phyloP scores from a whole-genome alignment of 371 early-diverging fungal genomes.

The Apophysomyces variabilis region DNA sequence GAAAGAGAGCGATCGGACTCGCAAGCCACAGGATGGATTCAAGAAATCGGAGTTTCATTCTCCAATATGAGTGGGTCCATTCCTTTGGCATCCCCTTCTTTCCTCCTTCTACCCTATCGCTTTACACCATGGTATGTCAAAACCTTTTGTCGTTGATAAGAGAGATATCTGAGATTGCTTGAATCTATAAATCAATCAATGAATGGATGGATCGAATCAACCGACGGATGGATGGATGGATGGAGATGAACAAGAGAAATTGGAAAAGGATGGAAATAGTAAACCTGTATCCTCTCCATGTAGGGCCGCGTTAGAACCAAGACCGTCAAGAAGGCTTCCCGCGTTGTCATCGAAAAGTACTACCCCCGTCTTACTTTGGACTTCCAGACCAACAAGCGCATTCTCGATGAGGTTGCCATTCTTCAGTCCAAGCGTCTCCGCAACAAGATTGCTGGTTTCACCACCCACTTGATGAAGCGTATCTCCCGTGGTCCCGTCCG shows the following conservation, averaged over 20 bases:
- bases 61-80: too few relatives aligned
- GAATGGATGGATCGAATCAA: conserved; percentile 22
- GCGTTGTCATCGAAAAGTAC: conserved; percentile 99
- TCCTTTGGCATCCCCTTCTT: not conserved
- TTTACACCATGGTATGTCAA: conserved; percentile 17
- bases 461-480: conserved; percentile 99
- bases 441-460: conserved; percentile 99
- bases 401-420: conserved; percentile 95
- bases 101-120: conserved; percentile 14
- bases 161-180: not conserved
- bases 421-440: conserved; percentile 98
- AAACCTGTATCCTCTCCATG: not conserved
- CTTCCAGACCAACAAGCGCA: conserved; percentile 99
- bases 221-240: conserved; percentile 16
- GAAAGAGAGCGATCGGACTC: too few relatives aligned
- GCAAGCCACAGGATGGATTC: too few relatives aligned
- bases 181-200: conserved; percentile 20
- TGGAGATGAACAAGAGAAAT: not conserved
- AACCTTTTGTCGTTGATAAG: not conserved
- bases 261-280: too few relatives aligned
- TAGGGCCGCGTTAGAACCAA: conserved; percentile 78
- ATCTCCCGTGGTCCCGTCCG: conserved; percentile 98
- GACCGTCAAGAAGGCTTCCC: conserved; percentile 99
- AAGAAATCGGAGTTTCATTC: too few relatives aligned
- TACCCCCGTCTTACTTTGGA: conserved; percentile 98